phyloP scores from a whole-genome alignment of 768 basidiomycete genomes.

The Mycena kentingensis region DNA sequence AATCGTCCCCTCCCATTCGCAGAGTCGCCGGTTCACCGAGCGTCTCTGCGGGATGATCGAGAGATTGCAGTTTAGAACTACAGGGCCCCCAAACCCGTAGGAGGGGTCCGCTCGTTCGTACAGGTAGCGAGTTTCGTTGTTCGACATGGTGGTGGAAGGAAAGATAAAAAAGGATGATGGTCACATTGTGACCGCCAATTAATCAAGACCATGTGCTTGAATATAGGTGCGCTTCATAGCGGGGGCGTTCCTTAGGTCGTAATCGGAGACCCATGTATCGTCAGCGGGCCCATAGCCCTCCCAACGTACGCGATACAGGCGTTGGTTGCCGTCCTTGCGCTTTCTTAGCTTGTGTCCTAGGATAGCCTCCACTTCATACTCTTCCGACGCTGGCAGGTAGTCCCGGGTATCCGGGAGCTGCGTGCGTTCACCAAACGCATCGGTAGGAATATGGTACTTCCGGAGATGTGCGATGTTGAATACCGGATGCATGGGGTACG shows the following conservation, averaged over 20 bases:
- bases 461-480: constrained; percentile 26
- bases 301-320: constrained; percentile 23
- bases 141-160: no score
- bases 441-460: constrained; percentile 14
- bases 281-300: constrained; percentile 22
- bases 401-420: neutral
- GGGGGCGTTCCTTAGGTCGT: constrained; percentile 24
- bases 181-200: no score
- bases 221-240: constrained; percentile 11
- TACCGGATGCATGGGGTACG: constrained; percentile 25
- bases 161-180: no score
- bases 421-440: neutral
- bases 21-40: no score
- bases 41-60: no score
- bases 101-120: no score
- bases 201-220: no score
- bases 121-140: no score
- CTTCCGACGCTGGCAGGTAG: constrained; percentile 3
- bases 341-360: neutral
- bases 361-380: constrained; percentile 23
- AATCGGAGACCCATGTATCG: constrained; percentile 25
- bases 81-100: no score
- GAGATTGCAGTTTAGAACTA: no score
- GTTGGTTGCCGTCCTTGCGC: constrained; percentile 7
- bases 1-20: no score